Percentiles rank a stretch among this genome's conserved stretches.
These are phyloP conservation scores for Pseudocercospora vitis DNA, from an alignment of 2,329 filamentous ascomycete genomes.

Conservation along the genomic window DNA sequence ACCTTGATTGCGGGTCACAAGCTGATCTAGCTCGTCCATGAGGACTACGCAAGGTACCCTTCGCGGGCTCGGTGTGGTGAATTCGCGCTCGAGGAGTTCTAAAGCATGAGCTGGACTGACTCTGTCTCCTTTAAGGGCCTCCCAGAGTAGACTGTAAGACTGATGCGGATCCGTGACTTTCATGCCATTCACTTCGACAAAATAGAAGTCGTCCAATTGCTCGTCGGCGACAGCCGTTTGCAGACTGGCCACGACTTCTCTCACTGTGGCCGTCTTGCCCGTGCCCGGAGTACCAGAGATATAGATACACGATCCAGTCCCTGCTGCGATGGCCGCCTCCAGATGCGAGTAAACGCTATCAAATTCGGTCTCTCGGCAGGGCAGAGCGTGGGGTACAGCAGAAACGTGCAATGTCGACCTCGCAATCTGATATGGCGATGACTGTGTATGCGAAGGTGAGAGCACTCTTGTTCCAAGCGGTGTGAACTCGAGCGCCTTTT, in stretches of 20 bases:
- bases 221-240: constrained; percentile 85
- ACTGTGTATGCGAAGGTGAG: constrained; percentile 70
- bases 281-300: constrained; percentile 98
- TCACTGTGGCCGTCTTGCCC: constrained; percentile 94
- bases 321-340: constrained; percentile 89
- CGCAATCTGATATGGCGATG: constrained; percentile 88
- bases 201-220: constrained; percentile 96
- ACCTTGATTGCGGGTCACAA: constrained; percentile 97
- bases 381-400: constrained; percentile 82
- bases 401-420: constrained; percentile 89
- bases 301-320: constrained; percentile 94
- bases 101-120: constrained; percentile 90
- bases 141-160: constrained; percentile 92
- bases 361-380: constrained; percentile 91
- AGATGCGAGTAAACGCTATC: constrained; percentile 88
- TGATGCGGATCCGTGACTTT: constrained; percentile 98
- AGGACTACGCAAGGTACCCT: constrained; percentile 93
- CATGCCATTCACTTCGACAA: constrained; percentile 99
- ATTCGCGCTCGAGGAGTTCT: constrained; percentile 87
- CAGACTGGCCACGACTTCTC: constrained; percentile 86
- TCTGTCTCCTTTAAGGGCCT: constrained; percentile 88
- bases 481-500: constrained; percentile 91
- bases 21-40: constrained; percentile 97
- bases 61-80: constrained; percentile 84
- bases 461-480: constrained; percentile 86